Percentiles rank a stretch among this genome's conserved stretches.
Conservation (phyloP, 2,329 filamentous ascomycete genomes). For the Xylaria sp. region DNA sequence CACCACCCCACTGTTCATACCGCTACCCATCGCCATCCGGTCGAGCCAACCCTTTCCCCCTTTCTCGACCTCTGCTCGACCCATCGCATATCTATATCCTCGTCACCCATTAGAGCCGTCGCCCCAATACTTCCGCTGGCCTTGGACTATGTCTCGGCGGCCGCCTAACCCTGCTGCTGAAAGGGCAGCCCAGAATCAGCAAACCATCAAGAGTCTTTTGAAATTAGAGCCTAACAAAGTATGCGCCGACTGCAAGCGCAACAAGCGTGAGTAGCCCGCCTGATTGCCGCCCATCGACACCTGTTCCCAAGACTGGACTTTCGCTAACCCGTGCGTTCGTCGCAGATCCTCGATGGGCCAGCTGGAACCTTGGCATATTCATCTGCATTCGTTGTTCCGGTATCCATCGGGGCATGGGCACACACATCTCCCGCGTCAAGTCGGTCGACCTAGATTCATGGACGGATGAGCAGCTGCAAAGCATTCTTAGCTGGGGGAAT, state of each 20-base stretch:
- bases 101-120: no score
- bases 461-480: constrained; percentile 97
- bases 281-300: neutral
- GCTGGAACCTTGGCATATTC: constrained; percentile 97
- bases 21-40: neutral
- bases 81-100: neutral
- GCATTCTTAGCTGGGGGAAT: constrained; percentile 94
- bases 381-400: constrained; percentile 98
- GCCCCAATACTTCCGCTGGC: neutral
- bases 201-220: constrained; percentile 90
- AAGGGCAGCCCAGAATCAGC: constrained; percentile 89
- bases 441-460: constrained; percentile 97
- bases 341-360: constrained; percentile 94
- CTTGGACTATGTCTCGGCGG: constrained; percentile 74
- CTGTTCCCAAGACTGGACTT: neutral
- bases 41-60: neutral
- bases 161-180: constrained; percentile 79
- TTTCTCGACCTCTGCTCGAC: no score
- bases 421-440: constrained; percentile 97
- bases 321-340: neutral
- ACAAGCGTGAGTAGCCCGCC: constrained; percentile 75
- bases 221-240: constrained; percentile 96
- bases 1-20: constrained; percentile 7
- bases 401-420: constrained; percentile 98
- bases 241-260: constrained; percentile 98